Evolutionary conservation across 2,329 filamentous ascomycete species (phyloP).

Genomic region (Botrytis porri): DNA sequence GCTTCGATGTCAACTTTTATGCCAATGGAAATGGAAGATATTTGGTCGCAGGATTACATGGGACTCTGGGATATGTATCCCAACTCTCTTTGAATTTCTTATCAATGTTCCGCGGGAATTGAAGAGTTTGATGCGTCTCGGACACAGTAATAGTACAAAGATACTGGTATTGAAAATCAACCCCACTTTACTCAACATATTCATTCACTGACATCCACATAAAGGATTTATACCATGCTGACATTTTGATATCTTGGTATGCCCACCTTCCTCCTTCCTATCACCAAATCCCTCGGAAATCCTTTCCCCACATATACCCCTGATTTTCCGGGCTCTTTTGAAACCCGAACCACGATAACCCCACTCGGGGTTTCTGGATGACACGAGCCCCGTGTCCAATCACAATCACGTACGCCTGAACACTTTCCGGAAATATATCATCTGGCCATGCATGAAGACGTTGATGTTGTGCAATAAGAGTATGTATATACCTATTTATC

Average conservation of each 20-base stretch:
- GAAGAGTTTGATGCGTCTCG: background rate
- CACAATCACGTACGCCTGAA: background rate
- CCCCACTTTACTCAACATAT: background rate
- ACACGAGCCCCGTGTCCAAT: background rate
- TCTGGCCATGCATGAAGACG: background rate
- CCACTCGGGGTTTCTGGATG: background rate
- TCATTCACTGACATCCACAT: background rate
- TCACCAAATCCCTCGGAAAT: background rate
- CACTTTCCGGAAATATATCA: background rate
- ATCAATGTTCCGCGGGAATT: background rate
- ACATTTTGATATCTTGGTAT: background rate
- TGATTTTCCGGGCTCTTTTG: background rate
- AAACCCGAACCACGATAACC: background rate
- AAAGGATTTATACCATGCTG: background rate
- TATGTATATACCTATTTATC: background rate
- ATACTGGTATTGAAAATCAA: background rate
- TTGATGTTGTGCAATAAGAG: background rate
- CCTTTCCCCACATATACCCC: background rate
- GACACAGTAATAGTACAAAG: background rate
- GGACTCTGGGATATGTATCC: constrained; percentile 13
- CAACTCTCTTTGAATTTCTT: background rate
- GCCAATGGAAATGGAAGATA: constrained; percentile 4
- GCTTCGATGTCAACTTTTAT: constrained; percentile 1
- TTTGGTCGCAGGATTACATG: constrained; percentile 16
- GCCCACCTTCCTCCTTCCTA: background rate